These are phyloP conservation scores for Xerocomellus dryophilus DNA, from an alignment of 768 basidiomycete species.

Conservation along the genomic window DNA sequence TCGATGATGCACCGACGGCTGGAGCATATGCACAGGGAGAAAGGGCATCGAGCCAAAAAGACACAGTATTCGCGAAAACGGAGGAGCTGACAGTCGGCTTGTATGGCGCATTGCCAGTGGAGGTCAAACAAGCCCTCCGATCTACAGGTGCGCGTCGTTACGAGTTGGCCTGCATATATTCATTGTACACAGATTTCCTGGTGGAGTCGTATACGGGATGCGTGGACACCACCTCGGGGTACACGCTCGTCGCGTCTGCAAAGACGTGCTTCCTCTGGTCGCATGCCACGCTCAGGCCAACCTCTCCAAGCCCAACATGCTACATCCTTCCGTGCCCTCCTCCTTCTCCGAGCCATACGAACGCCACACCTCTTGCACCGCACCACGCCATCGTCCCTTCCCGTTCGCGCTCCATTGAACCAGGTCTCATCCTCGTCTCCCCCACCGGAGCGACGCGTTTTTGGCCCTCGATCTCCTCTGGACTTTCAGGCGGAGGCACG, in stretches of 20 bases:
- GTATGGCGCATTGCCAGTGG: conserved; percentile 67
- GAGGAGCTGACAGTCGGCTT: conserved; percentile 65
- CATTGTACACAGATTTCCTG: conserved; percentile 60
- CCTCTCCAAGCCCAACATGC: conserved; percentile 58
- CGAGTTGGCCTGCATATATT: background rate
- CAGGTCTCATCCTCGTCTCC: conserved; percentile 80
- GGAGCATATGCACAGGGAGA: conserved; percentile 40
- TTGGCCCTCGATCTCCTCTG: conserved; percentile 86
- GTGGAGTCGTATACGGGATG: conserved; percentile 65
- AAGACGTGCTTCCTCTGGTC: conserved; percentile 85
- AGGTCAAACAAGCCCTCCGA: conserved; percentile 69
- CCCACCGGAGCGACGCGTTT: conserved; percentile 70
- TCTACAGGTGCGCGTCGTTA: conserved; percentile 49
- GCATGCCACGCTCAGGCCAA: conserved; percentile 68
- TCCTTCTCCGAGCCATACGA: conserved; percentile 37
- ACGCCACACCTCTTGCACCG: conserved; percentile 52
- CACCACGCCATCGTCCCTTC: conserved; percentile 59
- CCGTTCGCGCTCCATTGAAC: conserved; percentile 55
- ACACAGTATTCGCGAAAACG: conserved; percentile 63
- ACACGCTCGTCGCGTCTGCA: conserved; percentile 66
- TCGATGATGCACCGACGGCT: conserved; percentile 50
- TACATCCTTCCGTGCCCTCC: conserved; percentile 77
- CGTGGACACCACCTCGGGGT: conserved; percentile 70
- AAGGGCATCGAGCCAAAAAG: conserved; percentile 31
- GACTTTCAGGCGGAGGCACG: conserved; percentile 75